A percentile compares a stretch with the other conserved stretches of the same genome.
phyloP scores from a whole-genome alignment of 2,329 filamentous ascomycete species.

The Ceratocystis alfenasii region DNA sequence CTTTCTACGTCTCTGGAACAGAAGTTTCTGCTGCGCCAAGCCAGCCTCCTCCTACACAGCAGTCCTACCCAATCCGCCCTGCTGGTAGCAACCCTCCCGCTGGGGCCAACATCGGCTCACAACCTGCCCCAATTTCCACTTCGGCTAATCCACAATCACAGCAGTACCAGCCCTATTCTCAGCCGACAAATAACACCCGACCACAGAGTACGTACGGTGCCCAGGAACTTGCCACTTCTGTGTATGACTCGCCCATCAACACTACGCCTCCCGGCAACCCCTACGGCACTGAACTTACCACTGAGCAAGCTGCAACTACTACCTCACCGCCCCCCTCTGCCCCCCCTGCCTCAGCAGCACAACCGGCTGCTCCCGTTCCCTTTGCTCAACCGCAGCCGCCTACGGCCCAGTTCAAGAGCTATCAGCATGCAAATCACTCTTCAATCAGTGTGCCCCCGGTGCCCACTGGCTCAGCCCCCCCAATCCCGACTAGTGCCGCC shows the following conservation, averaged over 20 bases:
- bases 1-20: constrained; percentile 54
- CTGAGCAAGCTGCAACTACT: constrained; percentile 25
- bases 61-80: constrained; percentile 39
- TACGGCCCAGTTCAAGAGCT: constrained; percentile 21
- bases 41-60: constrained; percentile 29
- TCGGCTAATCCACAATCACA: constrained; percentile 37
- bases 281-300: constrained; percentile 26
- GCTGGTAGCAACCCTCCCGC: constrained; percentile 23
- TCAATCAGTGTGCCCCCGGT: constrained; percentile 36
- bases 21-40: constrained; percentile 36
- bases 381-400: constrained; percentile 24
- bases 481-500: constrained; percentile 28
- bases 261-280: constrained; percentile 37
- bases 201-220: constrained; percentile 59
- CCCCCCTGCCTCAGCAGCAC: constrained; percentile 26
- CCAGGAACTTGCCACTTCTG: constrained; percentile 66
- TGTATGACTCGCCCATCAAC: constrained; percentile 61
- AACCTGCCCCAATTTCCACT: constrained; percentile 36
- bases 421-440: constrained; percentile 11
- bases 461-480: constrained; percentile 28
- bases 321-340: constrained; percentile 26
- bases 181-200: constrained; percentile 40
- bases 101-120: constrained; percentile 28
- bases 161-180: constrained; percentile 35
- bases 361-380: constrained; percentile 11